Evolutionary conservation across 148 eudicot species (phyloP).

Genomic region (Chenopodium quinoa): DNA sequence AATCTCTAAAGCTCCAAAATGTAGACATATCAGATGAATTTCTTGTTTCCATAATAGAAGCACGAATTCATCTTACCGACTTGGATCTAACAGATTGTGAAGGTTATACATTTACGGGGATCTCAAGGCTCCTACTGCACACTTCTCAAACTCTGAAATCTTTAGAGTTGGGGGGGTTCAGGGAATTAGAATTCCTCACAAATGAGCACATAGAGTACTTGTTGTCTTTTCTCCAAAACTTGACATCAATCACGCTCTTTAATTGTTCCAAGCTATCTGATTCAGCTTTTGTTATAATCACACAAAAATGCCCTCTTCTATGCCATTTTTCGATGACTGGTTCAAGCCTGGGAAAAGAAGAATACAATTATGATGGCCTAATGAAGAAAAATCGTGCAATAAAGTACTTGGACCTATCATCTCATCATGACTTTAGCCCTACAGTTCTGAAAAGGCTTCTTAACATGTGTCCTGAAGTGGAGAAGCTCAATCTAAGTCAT

Average conservation of each 20-base stretch:
- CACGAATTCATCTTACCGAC: slow-evolving; percentile 18
- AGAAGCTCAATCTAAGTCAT: slow-evolving; percentile 15
- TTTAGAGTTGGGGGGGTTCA: background rate
- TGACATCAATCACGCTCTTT: slow-evolving; percentile 16
- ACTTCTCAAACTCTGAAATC: slow-evolving; percentile 12
- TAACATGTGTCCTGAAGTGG: slow-evolving; percentile 21
- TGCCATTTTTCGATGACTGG: slow-evolving; percentile 16
- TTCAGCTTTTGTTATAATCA: slow-evolving; percentile 19
- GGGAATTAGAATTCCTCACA: slow-evolving; percentile 23
- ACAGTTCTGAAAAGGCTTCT: slow-evolving; percentile 15
- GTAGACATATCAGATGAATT: slow-evolving; percentile 22
- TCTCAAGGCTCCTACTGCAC: slow-evolving; percentile 15
- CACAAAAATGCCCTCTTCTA: slow-evolving; percentile 24
- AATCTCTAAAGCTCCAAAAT: background rate
- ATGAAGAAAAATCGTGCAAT: slow-evolving; percentile 6
- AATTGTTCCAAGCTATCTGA: slow-evolving; percentile 22
- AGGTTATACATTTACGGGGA: slow-evolving; percentile 29
- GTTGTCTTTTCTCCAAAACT: slow-evolving; percentile 15
- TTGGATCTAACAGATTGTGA: slow-evolving; percentile 20
- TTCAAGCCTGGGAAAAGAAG: slow-evolving; percentile 22
- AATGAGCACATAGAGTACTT: slow-evolving; percentile 14
- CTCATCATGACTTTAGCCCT: background rate
- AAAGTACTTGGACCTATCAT: slow-evolving; percentile 10
- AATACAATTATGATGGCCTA: background rate
- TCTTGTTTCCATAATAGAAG: slow-evolving; percentile 20